A percentile compares a stretch with the other conserved stretches of the same genome.
phyloP scores from a whole-genome alignment of 805 yeast genomes.

The Lachancea thermotolerans region DNA sequence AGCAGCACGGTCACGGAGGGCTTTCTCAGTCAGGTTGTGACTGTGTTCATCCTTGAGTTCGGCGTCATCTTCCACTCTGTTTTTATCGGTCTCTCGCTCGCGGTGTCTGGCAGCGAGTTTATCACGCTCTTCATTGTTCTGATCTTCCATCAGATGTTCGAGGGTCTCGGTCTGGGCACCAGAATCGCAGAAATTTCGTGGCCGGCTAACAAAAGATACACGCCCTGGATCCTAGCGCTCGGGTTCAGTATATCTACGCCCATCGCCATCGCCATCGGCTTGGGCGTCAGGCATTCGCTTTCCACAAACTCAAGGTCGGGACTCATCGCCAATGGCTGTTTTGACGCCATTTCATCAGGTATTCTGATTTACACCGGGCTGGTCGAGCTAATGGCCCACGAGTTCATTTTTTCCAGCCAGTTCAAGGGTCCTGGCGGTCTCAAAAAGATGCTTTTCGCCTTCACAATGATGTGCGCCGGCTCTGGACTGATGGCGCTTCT shows the following conservation, averaged over 20 bases:
- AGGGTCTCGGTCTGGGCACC: conserved; percentile 74
- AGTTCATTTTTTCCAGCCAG: conserved; percentile 43
- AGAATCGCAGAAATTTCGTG: conserved; percentile 54
- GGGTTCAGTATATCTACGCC: conserved; percentile 61
- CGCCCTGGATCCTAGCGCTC: conserved; percentile 40
- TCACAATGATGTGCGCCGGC: conserved; percentile 47
- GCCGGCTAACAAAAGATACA: conserved; percentile 38
- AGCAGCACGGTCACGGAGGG: not conserved
- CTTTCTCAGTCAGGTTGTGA: conserved; percentile 32
- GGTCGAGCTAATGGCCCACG: conserved; percentile 71
- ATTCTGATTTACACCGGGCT: conserved; percentile 64
- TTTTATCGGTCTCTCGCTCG: conserved; percentile 63
- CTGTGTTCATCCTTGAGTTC: conserved; percentile 56
- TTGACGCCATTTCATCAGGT: conserved; percentile 68
- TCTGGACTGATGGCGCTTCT: conserved; percentile 53
- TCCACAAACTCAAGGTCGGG: conserved; percentile 48
- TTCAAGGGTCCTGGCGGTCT: conserved; percentile 35
- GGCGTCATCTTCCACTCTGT: conserved; percentile 73
- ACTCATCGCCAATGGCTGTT: conserved; percentile 51
- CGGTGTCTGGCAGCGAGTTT: conserved; percentile 59
- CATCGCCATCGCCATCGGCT: conserved; percentile 63
- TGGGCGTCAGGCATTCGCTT: conserved; percentile 59
- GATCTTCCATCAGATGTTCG: conserved; percentile 72
- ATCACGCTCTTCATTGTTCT: conserved; percentile 55
- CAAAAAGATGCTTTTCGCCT: conserved; percentile 33